phyloP scores from a whole-genome alignment of 306 rosid species.

The Vigna angularis region DNA sequence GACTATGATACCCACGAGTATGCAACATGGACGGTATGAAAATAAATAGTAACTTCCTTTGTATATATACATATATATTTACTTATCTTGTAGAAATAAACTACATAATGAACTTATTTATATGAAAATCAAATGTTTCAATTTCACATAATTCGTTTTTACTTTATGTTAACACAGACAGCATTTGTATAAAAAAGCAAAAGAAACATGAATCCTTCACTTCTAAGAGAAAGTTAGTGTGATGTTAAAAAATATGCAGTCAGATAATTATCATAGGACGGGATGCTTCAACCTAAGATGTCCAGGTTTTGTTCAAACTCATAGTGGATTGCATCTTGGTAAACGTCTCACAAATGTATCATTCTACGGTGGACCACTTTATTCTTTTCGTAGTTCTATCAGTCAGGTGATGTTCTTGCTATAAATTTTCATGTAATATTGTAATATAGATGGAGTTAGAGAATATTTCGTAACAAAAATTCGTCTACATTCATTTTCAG shows the following conservation, averaged over 20 bases:
- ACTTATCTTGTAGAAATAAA: too few species aligned
- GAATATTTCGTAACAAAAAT: background rate
- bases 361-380: fast-evolving
- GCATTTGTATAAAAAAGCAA: too few species aligned
- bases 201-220: too few species aligned
- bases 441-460: background rate
- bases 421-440: background rate
- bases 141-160: too few species aligned
- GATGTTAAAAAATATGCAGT: background rate
- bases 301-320: conserved; percentile 17
- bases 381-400: background rate
- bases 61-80: too few species aligned
- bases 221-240: too few species aligned
- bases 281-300: conserved; percentile 20
- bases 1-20: background rate
- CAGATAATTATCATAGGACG: background rate
- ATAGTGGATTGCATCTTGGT: background rate
- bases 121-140: too few species aligned
- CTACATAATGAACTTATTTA: too few species aligned
- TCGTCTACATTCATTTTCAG: background rate
- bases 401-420: background rate
- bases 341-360: background rate
- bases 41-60: background rate
- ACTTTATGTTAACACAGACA: too few species aligned
- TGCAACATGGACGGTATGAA: conserved; percentile 16